Evolutionary conservation across 108 stramenopile species (phyloP), one percentile per base, ranked within the genome.

Genomic region (Cyclostephanos tholiformis): DNA sequence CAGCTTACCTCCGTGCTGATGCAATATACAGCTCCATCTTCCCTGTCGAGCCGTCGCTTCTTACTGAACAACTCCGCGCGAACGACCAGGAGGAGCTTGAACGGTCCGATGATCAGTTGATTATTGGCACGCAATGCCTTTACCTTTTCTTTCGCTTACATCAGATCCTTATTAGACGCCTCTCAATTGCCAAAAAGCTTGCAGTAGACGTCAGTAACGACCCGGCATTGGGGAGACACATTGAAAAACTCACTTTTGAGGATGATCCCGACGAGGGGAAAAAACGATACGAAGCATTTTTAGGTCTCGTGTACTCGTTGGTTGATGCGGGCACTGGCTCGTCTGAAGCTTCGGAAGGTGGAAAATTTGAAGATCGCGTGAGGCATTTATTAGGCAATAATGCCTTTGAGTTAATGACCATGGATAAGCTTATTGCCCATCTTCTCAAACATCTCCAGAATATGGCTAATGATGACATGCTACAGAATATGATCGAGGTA

Each of bases 401-500:
- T 20, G 84, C 84, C 2, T 94, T 87, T 71, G 95, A 93, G 60
- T 86, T 96, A 41, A 89, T 89, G 12, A 96, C 95, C 19, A 92
- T 96, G 88, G 95, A 96, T 81, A 96, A 96, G 75, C 71, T 96
- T 51, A 86, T 96, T 72, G 86, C 88, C 36, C 90, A 94, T 67
- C 79, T 91, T 46, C 66, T 91, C 43, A 96, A 96, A 85, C 90
- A 94, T 61, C 75, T 96, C 63, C 92, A 94, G 64, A 74, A 81
- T 26, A 86, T 96, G 85, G 85, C 86, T 1, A 84, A 88, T 59
- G 95, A 96, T 75, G 95, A 94, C 39, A 88, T 85, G 11, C 87
- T 94, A 79, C 88, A 88, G 83, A 88, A 84, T 75, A 76, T 92
- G 72, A 82, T 90, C 22, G 86, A 93, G 68, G 76, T 77, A 63